Evolutionary conservation across 805 yeast species (phyloP).

Genomic region (Pichia manshurica): DNA sequence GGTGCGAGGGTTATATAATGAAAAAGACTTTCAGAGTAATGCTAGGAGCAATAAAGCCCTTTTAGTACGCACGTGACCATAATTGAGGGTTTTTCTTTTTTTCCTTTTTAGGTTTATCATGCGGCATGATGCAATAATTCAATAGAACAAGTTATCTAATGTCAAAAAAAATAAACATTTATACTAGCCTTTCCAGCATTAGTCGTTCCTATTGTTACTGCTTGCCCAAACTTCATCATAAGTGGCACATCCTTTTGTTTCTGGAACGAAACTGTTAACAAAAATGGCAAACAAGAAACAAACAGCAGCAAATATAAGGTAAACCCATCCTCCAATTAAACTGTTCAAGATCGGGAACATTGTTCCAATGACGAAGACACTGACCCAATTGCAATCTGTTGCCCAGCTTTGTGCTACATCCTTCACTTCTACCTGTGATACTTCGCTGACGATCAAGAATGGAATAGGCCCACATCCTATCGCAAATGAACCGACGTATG

Average conservation of each 20-base stretch:
- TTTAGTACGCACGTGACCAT: constrained; percentile 7
- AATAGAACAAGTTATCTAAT: too few species aligned
- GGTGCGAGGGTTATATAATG: constrained; percentile 1
- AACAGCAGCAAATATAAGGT: constrained; percentile 59
- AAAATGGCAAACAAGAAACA: constrained; percentile 47
- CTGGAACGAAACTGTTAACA: constrained; percentile 53
- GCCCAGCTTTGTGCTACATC: constrained; percentile 93
- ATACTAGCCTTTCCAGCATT: neutral
- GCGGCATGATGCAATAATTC: too few species aligned
- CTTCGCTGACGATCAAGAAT: constrained; percentile 78
- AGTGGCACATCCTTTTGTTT: constrained; percentile 60
- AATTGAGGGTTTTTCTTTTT: neutral
- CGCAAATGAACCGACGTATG: constrained; percentile 82
- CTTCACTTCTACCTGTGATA: constrained; percentile 74
- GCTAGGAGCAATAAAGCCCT: constrained; percentile 12
- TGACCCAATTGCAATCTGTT: constrained; percentile 83
- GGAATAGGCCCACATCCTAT: constrained; percentile 95
- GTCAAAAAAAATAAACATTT: too few species aligned
- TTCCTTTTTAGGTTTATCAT: too few species aligned
- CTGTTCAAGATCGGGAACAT: constrained; percentile 69
- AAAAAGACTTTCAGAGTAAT: too few species aligned
- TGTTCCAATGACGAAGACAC: constrained; percentile 78
- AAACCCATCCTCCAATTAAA: constrained; percentile 71
- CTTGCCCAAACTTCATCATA: constrained; percentile 65
- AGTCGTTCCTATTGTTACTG: neutral